Base-by-base conservation (phyloP, 2,329 filamentous ascomycete genomes). In the Epichloe typhina region DNA sequence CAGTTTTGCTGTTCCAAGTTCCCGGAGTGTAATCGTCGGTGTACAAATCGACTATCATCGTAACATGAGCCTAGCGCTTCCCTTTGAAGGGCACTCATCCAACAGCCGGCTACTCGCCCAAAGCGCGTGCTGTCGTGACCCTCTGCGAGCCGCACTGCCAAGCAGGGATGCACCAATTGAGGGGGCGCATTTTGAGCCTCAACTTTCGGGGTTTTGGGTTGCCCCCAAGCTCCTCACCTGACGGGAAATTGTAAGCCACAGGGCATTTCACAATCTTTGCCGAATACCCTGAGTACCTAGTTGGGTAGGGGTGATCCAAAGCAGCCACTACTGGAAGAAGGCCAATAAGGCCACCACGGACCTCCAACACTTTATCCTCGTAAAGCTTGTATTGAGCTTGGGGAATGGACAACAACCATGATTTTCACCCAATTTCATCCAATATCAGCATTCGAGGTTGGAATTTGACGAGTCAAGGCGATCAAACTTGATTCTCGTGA, bases 151-250 rank as follows among this genome's bases (percentile, higher is more conserved):
- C 15, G 43, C 21, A 9, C 46, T 31, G 6, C 35, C 35, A 38
- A 15, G 23, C 38, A 47, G 46, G 39, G 38, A 35, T 31, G 31
- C 35, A n/a, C 31, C 9, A 42, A 42, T 31, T 31, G 31, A 31
- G 31, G 39, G 39, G 37, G n/a, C 21, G n/a, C 15, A 19, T 8
- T 13, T 52, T 49, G 48, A 52, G 50, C 53, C 50, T 46, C 50
- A 54, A 19, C 13, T 46, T 37, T 52, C 42, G 23, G 48, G 52
- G 52, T 43, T 7, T 33, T 33, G 36, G 5, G 40, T 26, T 26
- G 46, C 47, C 53, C 50, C 47, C 40, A n/a, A 21, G 39, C 39
- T 12, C 39, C 17, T 19, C 39, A 41, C 17, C 17, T 21, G 39
- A 21, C 23, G 7, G n/a, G 8, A 12, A 2, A 12, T 41, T 5